Percentiles rank a stretch among this genome's conserved stretches.
Conservation (phyloP, 257 asterid genomes). For the Galeopsis tetrahit region DNA sequence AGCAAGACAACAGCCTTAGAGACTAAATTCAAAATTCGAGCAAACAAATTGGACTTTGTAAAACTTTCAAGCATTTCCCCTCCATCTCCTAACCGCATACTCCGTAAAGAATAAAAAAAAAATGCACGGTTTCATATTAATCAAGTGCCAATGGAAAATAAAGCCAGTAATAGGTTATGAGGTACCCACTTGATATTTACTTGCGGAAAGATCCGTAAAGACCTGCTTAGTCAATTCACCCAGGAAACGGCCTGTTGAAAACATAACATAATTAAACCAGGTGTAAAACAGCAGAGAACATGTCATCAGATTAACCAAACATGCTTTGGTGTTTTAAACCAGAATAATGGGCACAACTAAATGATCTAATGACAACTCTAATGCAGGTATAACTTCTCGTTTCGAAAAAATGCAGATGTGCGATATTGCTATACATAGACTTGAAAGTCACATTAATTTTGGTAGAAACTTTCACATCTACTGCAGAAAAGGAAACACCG, state of each 20-base stretch:
- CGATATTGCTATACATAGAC: conserved; percentile 3
- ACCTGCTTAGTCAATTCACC: conserved; percentile 97
- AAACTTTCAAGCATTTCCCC: conserved; percentile 3
- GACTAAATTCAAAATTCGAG: conserved; percentile 24
- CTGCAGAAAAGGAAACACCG: conserved; percentile 24
- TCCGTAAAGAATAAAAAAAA: not conserved
- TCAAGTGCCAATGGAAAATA: conserved; percentile 9
- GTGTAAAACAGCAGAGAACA: conserved; percentile 28
- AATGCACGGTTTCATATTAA: not conserved
- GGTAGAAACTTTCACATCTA: conserved; percentile 22
- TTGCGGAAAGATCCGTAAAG: conserved; percentile 74
- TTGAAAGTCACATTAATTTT: not conserved
- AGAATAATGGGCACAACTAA: not conserved
- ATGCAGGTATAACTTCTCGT: not conserved
- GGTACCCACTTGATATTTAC: conserved; percentile 90
- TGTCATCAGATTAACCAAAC: conserved; percentile 16
- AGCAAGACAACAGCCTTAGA: conserved; percentile 33
- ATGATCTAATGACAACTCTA: conserved; percentile 16
- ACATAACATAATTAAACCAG: conserved; percentile 27
- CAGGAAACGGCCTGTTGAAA: conserved; percentile 86
- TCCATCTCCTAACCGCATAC: not conserved
- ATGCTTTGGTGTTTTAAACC: conserved; percentile 3
- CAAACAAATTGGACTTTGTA: not conserved
- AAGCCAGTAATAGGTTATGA: conserved; percentile 26
- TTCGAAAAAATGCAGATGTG: not conserved